Evolutionary conservation across 345 rosid species (phyloP).

Genomic region (Toxicodendron radicans): DNA sequence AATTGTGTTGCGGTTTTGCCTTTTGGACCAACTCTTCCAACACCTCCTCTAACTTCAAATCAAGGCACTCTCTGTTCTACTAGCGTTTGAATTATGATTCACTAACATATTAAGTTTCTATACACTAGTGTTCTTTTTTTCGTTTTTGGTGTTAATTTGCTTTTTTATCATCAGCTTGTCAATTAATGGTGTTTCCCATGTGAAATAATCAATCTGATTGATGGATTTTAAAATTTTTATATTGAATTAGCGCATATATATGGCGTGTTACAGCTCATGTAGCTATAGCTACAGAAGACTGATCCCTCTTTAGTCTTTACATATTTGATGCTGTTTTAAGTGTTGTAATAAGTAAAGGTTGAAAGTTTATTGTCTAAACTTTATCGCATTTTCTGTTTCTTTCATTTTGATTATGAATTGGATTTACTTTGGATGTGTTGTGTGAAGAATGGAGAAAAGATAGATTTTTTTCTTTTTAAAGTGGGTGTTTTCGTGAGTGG

Average conservation of each 20-base stretch:
- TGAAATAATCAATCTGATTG: not conserved
- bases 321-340: not conserved
- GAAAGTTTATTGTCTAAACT: not conserved
- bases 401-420: not conserved
- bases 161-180: not conserved
- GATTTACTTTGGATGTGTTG: conserved; percentile 1
- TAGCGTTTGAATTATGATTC: conserved; percentile 28
- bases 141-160: not conserved
- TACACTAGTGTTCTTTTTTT: no score
- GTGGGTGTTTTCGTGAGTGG: conserved; percentile 1
- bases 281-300: no score
- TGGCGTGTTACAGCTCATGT: no score
- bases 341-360: conserved; percentile 13
- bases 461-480: not conserved
- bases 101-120: no score
- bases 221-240: no score
- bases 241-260: no score
- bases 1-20: conserved; percentile 63
- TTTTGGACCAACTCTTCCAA: conserved; percentile 47
- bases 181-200: not conserved
- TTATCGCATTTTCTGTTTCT: not conserved
- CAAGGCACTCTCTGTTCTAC: conserved; percentile 78
- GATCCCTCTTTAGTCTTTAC: no score
- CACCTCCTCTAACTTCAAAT: conserved; percentile 44
- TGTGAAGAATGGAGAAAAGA: not conserved